Percentiles rank a stretch among this genome's conserved stretches.
phyloP scores from a whole-genome alignment of 2,329 filamentous ascomycete genomes.

The Macrophomina pseudophaseolina region DNA sequence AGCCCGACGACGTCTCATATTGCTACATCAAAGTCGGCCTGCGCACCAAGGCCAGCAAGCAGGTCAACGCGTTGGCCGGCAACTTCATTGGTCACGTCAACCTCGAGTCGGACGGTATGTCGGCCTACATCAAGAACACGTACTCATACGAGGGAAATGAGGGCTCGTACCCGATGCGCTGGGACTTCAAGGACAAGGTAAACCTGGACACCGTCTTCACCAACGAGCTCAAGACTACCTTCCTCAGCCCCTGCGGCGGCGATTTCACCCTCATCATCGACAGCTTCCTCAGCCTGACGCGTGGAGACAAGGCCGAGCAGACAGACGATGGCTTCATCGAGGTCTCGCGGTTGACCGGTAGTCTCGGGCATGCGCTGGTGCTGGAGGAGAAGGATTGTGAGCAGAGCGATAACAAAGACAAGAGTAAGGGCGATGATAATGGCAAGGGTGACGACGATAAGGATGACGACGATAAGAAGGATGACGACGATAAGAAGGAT shows the following conservation, averaged over 20 bases:
- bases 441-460: neutral
- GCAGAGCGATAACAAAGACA: neutral
- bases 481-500: neutral
- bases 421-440: neutral
- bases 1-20: neutral
- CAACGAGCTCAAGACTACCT: neutral
- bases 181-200: neutral
- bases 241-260: constrained; percentile 1
- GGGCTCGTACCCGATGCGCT: neutral
- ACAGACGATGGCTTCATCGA: neutral
- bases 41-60: neutral
- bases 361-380: neutral
- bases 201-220: constrained; percentile 3
- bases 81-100: neutral
- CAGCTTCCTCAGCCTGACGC: neutral
- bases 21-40: neutral
- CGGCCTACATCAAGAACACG: neutral
- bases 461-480: neutral
- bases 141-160: neutral
- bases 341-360: neutral
- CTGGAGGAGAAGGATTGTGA: neutral
- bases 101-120: neutral
- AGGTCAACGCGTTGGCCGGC: neutral
- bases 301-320: neutral
- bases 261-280: neutral